Evolutionary conservation across 352 stramenopile genomes (phyloP).

Genomic region (Globisporangium paroecandrum): DNA sequence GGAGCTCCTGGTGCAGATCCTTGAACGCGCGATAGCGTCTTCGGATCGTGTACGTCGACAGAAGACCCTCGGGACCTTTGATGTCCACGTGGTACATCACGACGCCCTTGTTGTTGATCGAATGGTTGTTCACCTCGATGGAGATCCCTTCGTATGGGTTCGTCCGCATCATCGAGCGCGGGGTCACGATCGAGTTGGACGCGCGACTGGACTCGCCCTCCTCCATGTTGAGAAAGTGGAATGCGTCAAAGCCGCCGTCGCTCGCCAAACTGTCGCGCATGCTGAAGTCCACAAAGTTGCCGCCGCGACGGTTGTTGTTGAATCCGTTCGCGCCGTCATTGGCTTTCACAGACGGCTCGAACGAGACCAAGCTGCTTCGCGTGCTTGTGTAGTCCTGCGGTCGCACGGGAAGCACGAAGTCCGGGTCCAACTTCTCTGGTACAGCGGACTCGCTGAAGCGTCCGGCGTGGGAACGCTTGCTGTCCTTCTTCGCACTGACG

Average conservation of each 20-base stretch:
- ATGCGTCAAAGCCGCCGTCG: conserved; percentile 55
- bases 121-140: conserved; percentile 50
- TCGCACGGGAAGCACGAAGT: conserved; percentile 36
- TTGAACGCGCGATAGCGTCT: conserved; percentile 78
- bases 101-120: conserved; percentile 47
- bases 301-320: conserved; percentile 17
- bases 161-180: conserved; percentile 26
- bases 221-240: conserved; percentile 52
- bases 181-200: conserved; percentile 28
- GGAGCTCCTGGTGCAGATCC: conserved; percentile 69
- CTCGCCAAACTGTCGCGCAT: conserved; percentile 55
- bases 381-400: conserved; percentile 29
- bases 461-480: not conserved
- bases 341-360: conserved; percentile 33
- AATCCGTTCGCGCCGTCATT: conserved; percentile 15
- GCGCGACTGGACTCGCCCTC: conserved; percentile 21
- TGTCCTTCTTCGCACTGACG: not conserved
- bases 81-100: conserved; percentile 90
- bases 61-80: conserved; percentile 63
- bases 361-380: conserved; percentile 54
- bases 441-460: conserved; percentile 23
- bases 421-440: conserved; percentile 30
- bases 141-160: conserved; percentile 67
- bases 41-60: conserved; percentile 85
- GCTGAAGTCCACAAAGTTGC: conserved; percentile 21